Conservation (phyloP, 352 stramenopile species). For the Blastocystis sp. region DNA sequence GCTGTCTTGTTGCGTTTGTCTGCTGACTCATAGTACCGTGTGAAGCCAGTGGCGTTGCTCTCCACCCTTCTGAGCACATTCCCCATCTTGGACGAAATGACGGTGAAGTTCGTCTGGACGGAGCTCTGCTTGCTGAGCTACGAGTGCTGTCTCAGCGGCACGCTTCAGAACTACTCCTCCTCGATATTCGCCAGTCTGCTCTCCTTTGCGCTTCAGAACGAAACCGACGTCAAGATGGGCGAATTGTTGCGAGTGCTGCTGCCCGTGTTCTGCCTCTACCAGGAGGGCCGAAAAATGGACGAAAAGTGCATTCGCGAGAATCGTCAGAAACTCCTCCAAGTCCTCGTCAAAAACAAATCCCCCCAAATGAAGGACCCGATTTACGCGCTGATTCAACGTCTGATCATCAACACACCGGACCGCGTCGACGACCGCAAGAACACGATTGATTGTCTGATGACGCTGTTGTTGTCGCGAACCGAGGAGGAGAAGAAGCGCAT, state of each 20-base stretch:
- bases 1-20: background rate
- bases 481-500: slow-evolving; percentile 52
- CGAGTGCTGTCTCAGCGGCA: slow-evolving; percentile 37
- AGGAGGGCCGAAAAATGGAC: slow-evolving; percentile 52
- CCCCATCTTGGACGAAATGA: slow-evolving; percentile 58
- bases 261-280: slow-evolving; percentile 44
- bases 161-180: background rate
- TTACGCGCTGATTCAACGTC: slow-evolving; percentile 58
- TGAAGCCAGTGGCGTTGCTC: slow-evolving; percentile 5
- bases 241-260: slow-evolving; percentile 59
- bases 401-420: slow-evolving; percentile 70
- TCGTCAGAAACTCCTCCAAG: background rate
- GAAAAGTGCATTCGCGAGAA: slow-evolving; percentile 26
- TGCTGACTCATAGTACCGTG: slow-evolving; percentile 29
- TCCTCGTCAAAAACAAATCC: background rate
- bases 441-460: slow-evolving; percentile 39
- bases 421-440: slow-evolving; percentile 46
- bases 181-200: background rate
- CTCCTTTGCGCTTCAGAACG: slow-evolving; percentile 12
- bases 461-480: background rate
- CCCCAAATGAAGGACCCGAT: background rate
- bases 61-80: slow-evolving; percentile 11
- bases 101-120: slow-evolving; percentile 45
- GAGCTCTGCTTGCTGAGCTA: slow-evolving; percentile 42
- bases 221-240: slow-evolving; percentile 45